Evolutionary conservation across 2,329 filamentous ascomycete genomes (phyloP), one percentile per base, ranked within the genome.

Genomic region (Fusarium decemcellulare): DNA sequence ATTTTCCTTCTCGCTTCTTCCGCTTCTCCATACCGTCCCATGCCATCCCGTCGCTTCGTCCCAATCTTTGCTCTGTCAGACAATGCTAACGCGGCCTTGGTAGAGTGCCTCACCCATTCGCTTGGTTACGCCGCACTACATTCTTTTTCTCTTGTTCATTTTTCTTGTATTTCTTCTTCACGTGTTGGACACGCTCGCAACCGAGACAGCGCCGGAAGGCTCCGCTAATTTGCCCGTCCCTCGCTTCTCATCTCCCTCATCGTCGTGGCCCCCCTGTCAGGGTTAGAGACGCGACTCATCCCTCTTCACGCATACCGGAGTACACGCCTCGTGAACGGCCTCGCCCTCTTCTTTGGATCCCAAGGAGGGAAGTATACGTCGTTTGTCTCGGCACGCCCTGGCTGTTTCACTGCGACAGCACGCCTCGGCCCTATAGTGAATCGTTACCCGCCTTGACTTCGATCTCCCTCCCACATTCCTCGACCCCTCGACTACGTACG

Each of bases 21-120:
- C 53, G 55, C 56, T 44, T 39, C 58, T 70, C 67, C 60, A 51
- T 61, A 34, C 48, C 59, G 53, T 43, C 48, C 30, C 36, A 40
- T 50, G 46, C 44, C 32, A 56, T 53, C 40, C 46, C 37, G 54
- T 63, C 52, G 40, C 61, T 63, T 62, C 68, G 50, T 54, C 55
- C 55, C 61, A 57, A 71, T 71, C 68, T 69, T 69, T 55, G 48
- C 52, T 66, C 61, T 51, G 63, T 56, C 68, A 59, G 44, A 63
- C 65, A 69, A 69, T 71, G 58, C 58, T 71, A 66, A 66, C 68
- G 54, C 65, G 58, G 53, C 68, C 65, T 69, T 69, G 61, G 64
- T 71, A 65, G 68, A 71, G 68, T 68, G 68, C 66, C 64, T 71
- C 61, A 68, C 63, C 68, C 68, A 69, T 59, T 71, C 68, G 61